Evolutionary conservation across 805 yeast genomes (phyloP), one percentile per base, ranked within the genome.

Genomic region (Suhomyces emberorum): DNA sequence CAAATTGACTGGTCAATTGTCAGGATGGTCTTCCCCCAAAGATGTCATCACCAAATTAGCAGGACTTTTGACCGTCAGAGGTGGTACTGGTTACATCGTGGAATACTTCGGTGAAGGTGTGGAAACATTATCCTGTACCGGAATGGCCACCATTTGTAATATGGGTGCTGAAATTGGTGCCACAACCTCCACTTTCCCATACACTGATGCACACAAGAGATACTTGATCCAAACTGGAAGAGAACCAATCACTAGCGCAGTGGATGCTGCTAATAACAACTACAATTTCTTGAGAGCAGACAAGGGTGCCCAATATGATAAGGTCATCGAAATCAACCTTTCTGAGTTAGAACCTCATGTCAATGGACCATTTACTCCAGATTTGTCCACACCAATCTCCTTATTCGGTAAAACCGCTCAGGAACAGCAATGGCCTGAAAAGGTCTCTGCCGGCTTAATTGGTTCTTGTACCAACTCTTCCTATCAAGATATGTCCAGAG

Each of bases 121-220:
- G 38, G 78, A 83, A 56, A 76, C 91, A 41, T 82, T 89, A 65
- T 85, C 95, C 34, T 88, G 96, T 69, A 91, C 98, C 35, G 98
- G 98, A 77, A 89, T 89, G 98, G 98, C 95, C 63, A 89, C 98
- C 54, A 89, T 89, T 70, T 89, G 98, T 78, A 89, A 89, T 70
- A 89, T 89, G 98, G 98, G 98, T 76, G 98, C 98, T 51, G 98
- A 89, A 72, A 88, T 89, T 52, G 98, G 98, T 72, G 97, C 97
- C 43, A 89, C 98, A 46, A 89, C 98, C 39, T 89, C 97, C 32
- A 87, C 86, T 43, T 89, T 89, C 95, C 98, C 98, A 63, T 88
- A 81, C 76, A 86, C 88, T 87, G 75, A 77, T 81, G 58, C 83
- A 91, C 48, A 89, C 86, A 86, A 79, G 70, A 62, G 84, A 83